A percentile compares a stretch with the other conserved stretches of the same genome.
Conservation (phyloP, 2,329 filamentous ascomycete species). For the Cladosporium sp. region DNA sequence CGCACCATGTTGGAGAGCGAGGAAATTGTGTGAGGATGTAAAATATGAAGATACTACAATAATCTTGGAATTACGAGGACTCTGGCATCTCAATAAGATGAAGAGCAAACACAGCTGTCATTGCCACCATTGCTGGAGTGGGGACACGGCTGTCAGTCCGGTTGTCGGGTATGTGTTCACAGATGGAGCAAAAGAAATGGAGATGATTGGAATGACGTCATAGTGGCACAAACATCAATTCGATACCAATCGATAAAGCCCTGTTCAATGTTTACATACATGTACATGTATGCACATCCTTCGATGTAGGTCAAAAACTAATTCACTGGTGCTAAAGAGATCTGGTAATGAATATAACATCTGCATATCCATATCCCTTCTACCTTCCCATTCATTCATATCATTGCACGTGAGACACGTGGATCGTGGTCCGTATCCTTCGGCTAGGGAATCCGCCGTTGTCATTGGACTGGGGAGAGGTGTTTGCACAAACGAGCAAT, state of each 20-base stretch:
- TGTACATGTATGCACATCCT: background rate
- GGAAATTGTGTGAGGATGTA: background rate
- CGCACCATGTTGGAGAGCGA: conserved; percentile 22
- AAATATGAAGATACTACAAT: background rate
- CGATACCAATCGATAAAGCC: too few relatives aligned
- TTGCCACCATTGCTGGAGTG: background rate
- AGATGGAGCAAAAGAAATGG: background rate
- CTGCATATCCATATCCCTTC: background rate
- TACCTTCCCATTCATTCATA: background rate
- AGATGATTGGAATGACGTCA: background rate
- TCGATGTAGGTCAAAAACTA: background rate
- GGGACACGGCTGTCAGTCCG: background rate
- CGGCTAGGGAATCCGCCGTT: background rate
- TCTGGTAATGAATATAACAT: background rate
- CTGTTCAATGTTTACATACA: background rate
- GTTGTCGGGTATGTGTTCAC: background rate
- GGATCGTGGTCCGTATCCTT: background rate
- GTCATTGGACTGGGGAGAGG: background rate
- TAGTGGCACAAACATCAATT: background rate
- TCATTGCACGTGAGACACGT: background rate
- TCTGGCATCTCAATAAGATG: background rate
- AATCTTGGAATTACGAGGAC: background rate
- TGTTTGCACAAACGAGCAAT: background rate
- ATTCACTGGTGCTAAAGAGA: background rate
- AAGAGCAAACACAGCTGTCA: background rate